phyloP scores from a whole-genome alignment of 2,329 filamentous ascomycete genomes.

The Nigrospora oryzae region DNA sequence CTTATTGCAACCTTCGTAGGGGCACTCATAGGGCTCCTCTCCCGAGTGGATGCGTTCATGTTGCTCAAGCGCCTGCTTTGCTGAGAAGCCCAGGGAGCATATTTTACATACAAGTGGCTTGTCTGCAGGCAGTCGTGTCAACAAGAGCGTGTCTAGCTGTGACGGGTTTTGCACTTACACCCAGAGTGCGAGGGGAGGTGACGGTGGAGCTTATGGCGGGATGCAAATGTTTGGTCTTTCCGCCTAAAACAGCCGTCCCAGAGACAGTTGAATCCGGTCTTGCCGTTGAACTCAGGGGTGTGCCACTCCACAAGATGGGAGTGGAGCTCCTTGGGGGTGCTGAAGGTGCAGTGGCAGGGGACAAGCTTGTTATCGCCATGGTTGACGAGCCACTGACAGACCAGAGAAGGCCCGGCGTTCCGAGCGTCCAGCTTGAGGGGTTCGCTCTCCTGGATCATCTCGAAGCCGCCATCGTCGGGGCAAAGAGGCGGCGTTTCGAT shows the following conservation, averaged over 20 bases:
- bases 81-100: slow-evolving; percentile 53
- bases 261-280: slow-evolving; percentile 18
- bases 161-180: slow-evolving; percentile 8
- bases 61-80: slow-evolving; percentile 59
- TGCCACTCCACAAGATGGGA: too few species aligned
- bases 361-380: too few species aligned
- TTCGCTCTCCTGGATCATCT: too few species aligned
- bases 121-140: slow-evolving; percentile 28
- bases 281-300: slow-evolving; percentile 1
- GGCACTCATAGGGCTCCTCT: slow-evolving; percentile 54
- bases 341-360: too few species aligned
- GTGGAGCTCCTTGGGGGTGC: too few species aligned
- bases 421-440: too few species aligned
- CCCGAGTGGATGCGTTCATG: slow-evolving; percentile 61
- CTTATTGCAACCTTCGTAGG: slow-evolving; percentile 39
- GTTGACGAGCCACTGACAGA: too few species aligned
- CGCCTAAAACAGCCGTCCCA: slow-evolving; percentile 20
- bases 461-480: too few species aligned
- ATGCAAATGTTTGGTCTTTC: slow-evolving; percentile 16
- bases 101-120: slow-evolving; percentile 49
- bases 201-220: slow-evolving; percentile 21
- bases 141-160: not conserved
- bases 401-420: too few species aligned
- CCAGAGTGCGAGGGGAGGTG: slow-evolving; percentile 23
- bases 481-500: too few species aligned